Evolutionary conservation across 768 basidiomycete species (phyloP).

Genomic region (Suillus spraguei): DNA sequence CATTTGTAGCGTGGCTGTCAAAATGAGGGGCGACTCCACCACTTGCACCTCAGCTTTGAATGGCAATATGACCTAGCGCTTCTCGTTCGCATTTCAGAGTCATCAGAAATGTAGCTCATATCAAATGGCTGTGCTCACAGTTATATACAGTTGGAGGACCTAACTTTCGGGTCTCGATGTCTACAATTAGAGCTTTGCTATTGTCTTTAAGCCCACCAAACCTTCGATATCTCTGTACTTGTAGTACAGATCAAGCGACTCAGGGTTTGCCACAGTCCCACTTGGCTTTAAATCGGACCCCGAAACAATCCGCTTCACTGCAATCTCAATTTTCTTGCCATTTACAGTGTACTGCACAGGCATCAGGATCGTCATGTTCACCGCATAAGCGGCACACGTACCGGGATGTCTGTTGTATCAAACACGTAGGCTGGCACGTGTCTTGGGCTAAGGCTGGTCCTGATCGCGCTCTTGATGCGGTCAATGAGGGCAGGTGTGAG

Average conservation of each 20-base stretch:
- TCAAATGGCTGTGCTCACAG: not conserved
- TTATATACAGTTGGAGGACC: not conserved
- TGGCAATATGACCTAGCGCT: too few relatives aligned
- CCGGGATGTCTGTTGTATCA: slow-evolving; percentile 67
- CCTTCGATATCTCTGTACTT: slow-evolving; percentile 57
- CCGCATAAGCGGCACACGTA: slow-evolving; percentile 35
- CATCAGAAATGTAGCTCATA: not conserved
- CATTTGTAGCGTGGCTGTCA: too few relatives aligned
- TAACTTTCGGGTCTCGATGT: not conserved
- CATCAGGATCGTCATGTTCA: not conserved
- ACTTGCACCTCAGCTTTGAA: too few relatives aligned
- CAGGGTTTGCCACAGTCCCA: slow-evolving; percentile 76
- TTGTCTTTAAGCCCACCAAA: slow-evolving; percentile 15
- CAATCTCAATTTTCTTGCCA: slow-evolving; percentile 80
- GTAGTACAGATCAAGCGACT: slow-evolving; percentile 64
- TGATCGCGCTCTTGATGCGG: slow-evolving; percentile 59
- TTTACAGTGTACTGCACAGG: slow-evolving; percentile 67
- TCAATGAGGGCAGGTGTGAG: slow-evolving; percentile 47
- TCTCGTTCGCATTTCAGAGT: not conserved
- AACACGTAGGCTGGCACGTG: slow-evolving; percentile 78
- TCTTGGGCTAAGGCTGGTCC: slow-evolving; percentile 61
- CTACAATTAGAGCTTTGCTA: slow-evolving; percentile 21
- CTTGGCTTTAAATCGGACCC: slow-evolving; percentile 65
- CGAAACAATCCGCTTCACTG: slow-evolving; percentile 78
- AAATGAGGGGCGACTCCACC: too few relatives aligned